Conservation (phyloP, 2,329 filamentous ascomycete genomes). For the Fusarium sp. region DNA sequence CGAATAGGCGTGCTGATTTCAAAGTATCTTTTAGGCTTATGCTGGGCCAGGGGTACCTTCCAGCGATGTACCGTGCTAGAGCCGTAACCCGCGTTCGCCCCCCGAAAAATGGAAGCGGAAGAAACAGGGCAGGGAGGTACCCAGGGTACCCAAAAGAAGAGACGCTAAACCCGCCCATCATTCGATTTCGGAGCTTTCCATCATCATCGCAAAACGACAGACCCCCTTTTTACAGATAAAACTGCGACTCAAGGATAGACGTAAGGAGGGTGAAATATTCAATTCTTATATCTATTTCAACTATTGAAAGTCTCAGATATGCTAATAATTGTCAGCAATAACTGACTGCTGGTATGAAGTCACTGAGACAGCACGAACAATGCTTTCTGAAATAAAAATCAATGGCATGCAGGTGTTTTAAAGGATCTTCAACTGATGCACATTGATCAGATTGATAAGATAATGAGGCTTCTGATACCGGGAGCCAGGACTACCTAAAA, state of each 20-base stretch:
- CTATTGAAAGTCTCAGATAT: background rate
- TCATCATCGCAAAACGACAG: conserved; percentile 22
- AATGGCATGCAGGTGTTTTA: background rate
- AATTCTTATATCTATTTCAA: background rate
- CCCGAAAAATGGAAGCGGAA: conserved; percentile 38
- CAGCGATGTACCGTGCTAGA: conserved; percentile 25
- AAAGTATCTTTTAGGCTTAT: conserved; percentile 33
- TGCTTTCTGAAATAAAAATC: background rate
- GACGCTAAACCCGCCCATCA: conserved; percentile 37
- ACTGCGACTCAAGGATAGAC: background rate
- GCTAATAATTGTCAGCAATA: background rate
- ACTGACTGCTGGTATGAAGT: background rate
- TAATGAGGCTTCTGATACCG: conserved; percentile 26
- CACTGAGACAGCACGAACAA: background rate
- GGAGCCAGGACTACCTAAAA: conserved; percentile 17
- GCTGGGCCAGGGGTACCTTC: conserved; percentile 11
- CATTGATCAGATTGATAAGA: conserved; percentile 51
- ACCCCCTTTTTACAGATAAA: conserved; percentile 27
- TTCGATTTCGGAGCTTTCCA: conserved; percentile 51
- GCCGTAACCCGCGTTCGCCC: conserved; percentile 17
- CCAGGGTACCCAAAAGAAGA: conserved; percentile 34
- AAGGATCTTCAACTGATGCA: conserved; percentile 46
- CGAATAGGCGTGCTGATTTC: conserved; percentile 6
- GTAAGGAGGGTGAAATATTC: conserved; percentile 10
- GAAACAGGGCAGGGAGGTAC: conserved; percentile 44